A percentile compares a stretch with the other conserved stretches of the same genome.
These are phyloP conservation scores for Bombardia bombarda DNA, from an alignment of 495 filamentous ascomycete species.

Conservation along the genomic window DNA sequence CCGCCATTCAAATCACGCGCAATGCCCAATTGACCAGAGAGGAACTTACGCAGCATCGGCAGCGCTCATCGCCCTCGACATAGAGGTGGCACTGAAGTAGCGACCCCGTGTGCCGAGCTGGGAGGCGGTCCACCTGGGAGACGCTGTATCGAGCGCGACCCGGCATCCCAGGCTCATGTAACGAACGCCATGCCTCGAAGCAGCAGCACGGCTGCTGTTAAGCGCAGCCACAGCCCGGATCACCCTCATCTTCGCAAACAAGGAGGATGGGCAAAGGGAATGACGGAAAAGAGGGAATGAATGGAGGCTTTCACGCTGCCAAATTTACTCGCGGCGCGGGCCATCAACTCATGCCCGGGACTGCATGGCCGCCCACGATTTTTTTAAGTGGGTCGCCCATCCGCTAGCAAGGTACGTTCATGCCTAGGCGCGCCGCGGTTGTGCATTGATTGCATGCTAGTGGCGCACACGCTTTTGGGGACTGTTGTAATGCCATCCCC, in stretches of 20 bases:
- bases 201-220: conserved; percentile 28
- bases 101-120: conserved; percentile 16
- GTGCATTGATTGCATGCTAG: too few relatives aligned
- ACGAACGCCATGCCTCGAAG: conserved; percentile 22
- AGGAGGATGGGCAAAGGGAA: conserved; percentile 16
- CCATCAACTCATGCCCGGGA: too few relatives aligned
- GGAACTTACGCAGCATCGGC: conserved; percentile 28
- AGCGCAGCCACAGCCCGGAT: conserved; percentile 35
- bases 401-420: too few relatives aligned
- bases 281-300: conserved; percentile 8
- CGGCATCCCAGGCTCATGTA: conserved; percentile 22
- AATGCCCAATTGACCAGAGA: background rate
- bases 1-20: too few relatives aligned
- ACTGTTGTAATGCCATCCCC: too few relatives aligned
- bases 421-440: too few relatives aligned
- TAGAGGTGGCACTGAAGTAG: conserved; percentile 20
- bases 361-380: conserved; percentile 13
- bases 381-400: conserved; percentile 25
- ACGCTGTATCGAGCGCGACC: conserved; percentile 7
- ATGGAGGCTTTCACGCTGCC: too few relatives aligned
- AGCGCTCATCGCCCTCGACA: conserved; percentile 14
- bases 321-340: too few relatives aligned
- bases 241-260: conserved; percentile 31
- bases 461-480: too few relatives aligned
- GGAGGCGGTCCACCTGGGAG: conserved; percentile 8